Percentiles rank a stretch among this genome's conserved stretches.
Evolutionary conservation across 768 basidiomycete species (phyloP).

Genomic region (Mycena leptocephala): DNA sequence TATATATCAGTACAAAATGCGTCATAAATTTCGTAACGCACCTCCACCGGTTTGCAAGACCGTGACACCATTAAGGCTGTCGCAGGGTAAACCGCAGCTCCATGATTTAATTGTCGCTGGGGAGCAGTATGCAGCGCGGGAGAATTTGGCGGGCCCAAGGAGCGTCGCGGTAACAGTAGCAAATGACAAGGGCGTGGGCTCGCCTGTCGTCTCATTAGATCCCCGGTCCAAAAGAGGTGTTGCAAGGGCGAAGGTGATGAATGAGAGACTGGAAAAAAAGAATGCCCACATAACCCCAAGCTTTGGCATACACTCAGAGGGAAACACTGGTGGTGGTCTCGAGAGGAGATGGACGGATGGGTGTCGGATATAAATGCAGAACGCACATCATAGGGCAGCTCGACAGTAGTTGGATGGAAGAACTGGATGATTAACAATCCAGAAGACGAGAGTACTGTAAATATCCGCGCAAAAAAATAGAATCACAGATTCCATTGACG

Average conservation of each 20-base stretch:
- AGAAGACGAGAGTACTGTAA: too few species aligned
- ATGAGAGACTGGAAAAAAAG: not conserved
- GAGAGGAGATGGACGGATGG: too few species aligned
- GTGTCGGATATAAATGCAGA: too few species aligned
- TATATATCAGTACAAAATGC: not conserved
- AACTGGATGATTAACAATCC: too few species aligned
- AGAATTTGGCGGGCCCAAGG: slow-evolving; percentile 52
- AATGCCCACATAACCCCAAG: not conserved
- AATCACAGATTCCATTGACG: too few species aligned
- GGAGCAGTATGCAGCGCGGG: slow-evolving; percentile 57
- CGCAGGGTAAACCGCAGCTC: slow-evolving; percentile 28
- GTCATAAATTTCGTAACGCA: slow-evolving; percentile 31
- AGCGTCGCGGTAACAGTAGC: slow-evolving; percentile 26
- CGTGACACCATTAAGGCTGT: slow-evolving; percentile 12
- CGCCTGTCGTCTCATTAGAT: not conserved
- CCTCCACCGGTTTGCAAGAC: slow-evolving; percentile 51
- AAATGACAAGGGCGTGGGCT: slow-evolving; percentile 22
- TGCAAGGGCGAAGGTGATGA: not conserved
- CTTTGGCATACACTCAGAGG: too few species aligned
- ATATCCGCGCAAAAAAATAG: too few species aligned
- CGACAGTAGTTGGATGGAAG: too few species aligned
- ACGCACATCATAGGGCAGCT: too few species aligned
- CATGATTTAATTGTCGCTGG: slow-evolving; percentile 46
- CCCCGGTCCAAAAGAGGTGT: not conserved
- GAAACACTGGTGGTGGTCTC: too few species aligned